These are phyloP conservation scores for Capronia epimyces DNA, from an alignment of 2,329 filamentous ascomycete species.

Conservation along the genomic window DNA sequence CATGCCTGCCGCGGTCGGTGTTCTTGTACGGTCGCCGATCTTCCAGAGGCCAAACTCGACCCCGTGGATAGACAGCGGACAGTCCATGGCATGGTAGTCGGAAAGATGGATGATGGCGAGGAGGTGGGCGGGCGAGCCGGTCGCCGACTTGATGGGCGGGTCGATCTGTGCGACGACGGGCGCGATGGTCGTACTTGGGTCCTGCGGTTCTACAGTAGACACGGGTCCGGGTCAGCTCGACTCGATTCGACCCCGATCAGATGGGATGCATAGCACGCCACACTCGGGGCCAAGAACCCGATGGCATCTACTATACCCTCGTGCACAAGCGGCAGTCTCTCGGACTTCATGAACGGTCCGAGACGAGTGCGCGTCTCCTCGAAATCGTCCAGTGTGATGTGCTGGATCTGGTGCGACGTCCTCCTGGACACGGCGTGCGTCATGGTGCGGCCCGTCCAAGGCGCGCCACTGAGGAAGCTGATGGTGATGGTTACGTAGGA, in stretches of 20 bases:
- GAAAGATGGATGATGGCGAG: constrained; percentile 25
- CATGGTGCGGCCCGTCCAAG: constrained; percentile 25
- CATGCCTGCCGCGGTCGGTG: constrained; percentile 5
- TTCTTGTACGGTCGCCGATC: constrained; percentile 20
- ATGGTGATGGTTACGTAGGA: constrained; percentile 18
- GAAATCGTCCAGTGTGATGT: constrained; percentile 28
- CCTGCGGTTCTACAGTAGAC: constrained; percentile 3
- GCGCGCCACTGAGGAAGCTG: constrained; percentile 18
- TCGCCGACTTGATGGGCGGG: constrained; percentile 18
- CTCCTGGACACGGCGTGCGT: constrained; percentile 16
- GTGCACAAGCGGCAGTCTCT: constrained; percentile 24
- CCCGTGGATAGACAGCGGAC: constrained; percentile 21
- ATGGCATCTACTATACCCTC: constrained; percentile 13
- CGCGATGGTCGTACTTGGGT: constrained; percentile 16
- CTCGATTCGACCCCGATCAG: too few relatives aligned
- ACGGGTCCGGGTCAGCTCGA: neutral
- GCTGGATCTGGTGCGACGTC: constrained; percentile 4
- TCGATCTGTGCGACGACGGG: constrained; percentile 23
- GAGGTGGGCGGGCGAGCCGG: constrained; percentile 18
- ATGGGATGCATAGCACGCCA: too few relatives aligned
- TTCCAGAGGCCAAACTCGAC: constrained; percentile 13
- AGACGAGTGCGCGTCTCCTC: constrained; percentile 7
- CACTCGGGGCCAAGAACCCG: too few relatives aligned
- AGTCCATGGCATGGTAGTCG: constrained; percentile 27
- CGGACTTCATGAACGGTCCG: constrained; percentile 28